Base-by-base conservation (phyloP, 192 early-diverging fungal genomes). In the Mortierella hygrophila region DNA sequence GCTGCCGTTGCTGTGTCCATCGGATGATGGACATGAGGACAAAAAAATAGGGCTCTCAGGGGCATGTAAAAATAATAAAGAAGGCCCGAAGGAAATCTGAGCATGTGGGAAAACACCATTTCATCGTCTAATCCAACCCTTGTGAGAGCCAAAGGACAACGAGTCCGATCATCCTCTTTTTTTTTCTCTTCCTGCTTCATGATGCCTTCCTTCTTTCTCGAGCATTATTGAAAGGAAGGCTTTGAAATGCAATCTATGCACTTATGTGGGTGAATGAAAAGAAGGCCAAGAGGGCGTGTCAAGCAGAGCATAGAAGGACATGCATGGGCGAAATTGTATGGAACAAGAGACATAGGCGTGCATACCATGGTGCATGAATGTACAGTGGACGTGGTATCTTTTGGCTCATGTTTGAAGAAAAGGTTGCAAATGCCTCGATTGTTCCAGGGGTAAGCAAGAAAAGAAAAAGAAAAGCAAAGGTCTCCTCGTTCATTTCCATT, bases 131-230 rank as follows among this genome's bases (percentile, higher is more conserved):
- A 5, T 57, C 26, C 60, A 65, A 15, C 29, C 10, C 29, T 65
- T 32, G 26, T 65, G 60, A 65, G 75, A 76, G 75, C 75, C 40
- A 75, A 75, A 13, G 21, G 37, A 21, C 18, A 41, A 15, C 60
- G 54, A 76, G 57, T 68, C 75, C 75, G 75, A 71, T 71, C 70
- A 71, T 71, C 41, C 38, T 70, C 23, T 70, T 23, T 38, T 9
- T 11, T 44, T 11, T 44, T 44, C 42, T 35, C 35, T 35, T 35
- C 35, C 35, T 35, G 35, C 35, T 35, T 35, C 35, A 35, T 35
- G 35, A 35, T 35, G 35, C 35, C 3, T 40, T 7, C 23, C 20
- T 38, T 71, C 40, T 35, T 35, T 35, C 35, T 35, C 35, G 35
- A 35, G 35, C 35, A 1, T 35, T 35, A 35, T 23, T 9, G 8